A percentile compares a stretch with the other conserved stretches of the same genome.
Conservation (phyloP, 345 rosid species). For the Bruguiera sexangula region DNA sequence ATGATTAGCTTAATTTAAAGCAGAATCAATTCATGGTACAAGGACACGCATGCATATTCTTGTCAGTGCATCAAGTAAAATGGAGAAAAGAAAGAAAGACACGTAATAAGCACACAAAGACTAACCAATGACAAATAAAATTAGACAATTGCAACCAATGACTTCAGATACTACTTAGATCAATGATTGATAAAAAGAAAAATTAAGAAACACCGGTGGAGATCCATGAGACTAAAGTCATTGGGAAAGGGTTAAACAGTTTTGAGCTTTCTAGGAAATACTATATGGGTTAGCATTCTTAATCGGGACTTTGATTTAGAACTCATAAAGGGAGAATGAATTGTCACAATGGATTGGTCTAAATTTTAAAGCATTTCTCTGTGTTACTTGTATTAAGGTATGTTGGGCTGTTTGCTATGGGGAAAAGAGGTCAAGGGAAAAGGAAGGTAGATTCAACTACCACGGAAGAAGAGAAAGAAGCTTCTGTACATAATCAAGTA, state of each 20-base stretch:
- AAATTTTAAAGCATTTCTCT: no score
- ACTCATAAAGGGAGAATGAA: no score
- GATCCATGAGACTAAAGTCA: slow-evolving; percentile 11
- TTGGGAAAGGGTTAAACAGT: slow-evolving; percentile 12
- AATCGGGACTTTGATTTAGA: no score
- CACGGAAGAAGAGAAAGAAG: no score
- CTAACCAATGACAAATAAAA: slow-evolving; percentile 8
- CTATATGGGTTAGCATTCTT: neutral
- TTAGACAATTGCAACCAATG: neutral
- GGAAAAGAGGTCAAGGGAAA: no score
- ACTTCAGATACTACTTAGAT: slow-evolving; percentile 26
- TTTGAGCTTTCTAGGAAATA: slow-evolving; percentile 22
- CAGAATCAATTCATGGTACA: neutral
- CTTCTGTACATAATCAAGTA: no score
- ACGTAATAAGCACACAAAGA: neutral
- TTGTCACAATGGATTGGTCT: no score
- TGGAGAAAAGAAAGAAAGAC: neutral
- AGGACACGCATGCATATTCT: neutral
- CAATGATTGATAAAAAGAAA: slow-evolving; percentile 2
- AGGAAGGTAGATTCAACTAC: no score
- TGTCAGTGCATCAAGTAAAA: neutral
- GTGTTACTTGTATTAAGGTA: no score
- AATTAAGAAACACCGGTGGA: slow-evolving; percentile 11
- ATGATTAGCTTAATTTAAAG: neutral
- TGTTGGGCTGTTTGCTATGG: no score